These are phyloP conservation scores for Picocystis sp. DNA, from an alignment of 163 green algal species.

Conservation along the genomic window DNA sequence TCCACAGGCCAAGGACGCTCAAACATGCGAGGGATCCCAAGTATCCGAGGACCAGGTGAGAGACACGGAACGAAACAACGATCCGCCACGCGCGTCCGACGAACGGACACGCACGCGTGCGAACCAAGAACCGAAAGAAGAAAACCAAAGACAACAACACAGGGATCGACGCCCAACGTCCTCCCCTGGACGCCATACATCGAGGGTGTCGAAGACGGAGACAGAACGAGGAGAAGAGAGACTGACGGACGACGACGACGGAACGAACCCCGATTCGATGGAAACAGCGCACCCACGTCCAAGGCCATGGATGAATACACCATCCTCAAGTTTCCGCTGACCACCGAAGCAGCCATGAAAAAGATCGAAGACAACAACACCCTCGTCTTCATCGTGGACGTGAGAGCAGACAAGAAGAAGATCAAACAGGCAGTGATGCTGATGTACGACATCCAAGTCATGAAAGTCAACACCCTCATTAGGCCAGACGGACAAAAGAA, in stretches of 20 bases:
- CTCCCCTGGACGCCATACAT: no score
- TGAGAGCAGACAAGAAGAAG: conserved; percentile 38
- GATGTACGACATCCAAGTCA: conserved; percentile 96
- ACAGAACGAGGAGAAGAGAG: neutral
- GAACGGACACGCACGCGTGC: neutral
- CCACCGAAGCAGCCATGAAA: conserved; percentile 99
- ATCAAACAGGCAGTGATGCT: conserved; percentile 80
- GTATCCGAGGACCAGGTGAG: conserved; percentile 65
- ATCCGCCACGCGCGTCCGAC: no score
- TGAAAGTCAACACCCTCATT: conserved; percentile 99
- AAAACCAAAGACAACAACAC: neutral
- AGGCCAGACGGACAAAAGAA: conserved; percentile 94
- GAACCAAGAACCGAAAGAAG: neutral
- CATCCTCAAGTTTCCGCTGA: conserved; percentile 92
- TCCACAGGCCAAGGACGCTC: conserved; percentile 81
- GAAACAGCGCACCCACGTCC: conserved; percentile 33
- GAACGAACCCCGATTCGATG: neutral
- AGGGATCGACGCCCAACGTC: no score
- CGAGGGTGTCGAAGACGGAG: neutral
- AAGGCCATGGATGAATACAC: conserved; percentile 71
- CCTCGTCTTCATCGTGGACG: conserved; percentile 58
- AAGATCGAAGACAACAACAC: conserved; percentile 99
- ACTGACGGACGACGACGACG: neutral
- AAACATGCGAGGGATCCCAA: conserved; percentile 56
- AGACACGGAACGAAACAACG: no score